A percentile compares a stretch with the other conserved stretches of the same genome.
Conservation (phyloP, 2,329 filamentous ascomycete genomes). For the Trichoderma atrobrunneum region DNA sequence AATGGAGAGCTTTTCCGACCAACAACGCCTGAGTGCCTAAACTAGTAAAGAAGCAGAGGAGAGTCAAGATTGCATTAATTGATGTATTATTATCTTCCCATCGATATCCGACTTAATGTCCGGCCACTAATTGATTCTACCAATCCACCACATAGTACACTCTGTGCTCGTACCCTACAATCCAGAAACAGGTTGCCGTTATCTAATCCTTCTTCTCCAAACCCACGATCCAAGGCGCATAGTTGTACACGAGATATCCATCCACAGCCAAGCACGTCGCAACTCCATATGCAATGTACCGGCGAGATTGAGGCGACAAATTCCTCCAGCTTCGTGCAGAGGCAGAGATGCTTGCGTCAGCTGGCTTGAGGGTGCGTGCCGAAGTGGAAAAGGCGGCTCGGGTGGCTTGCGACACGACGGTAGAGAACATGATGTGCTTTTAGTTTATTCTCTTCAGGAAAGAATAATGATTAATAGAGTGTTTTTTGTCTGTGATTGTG, state of each 20-base stretch:
- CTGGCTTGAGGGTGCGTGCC: slow-evolving; percentile 16
- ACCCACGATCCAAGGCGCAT: slow-evolving; percentile 25
- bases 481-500: background rate
- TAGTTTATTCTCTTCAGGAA: background rate
- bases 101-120: background rate
- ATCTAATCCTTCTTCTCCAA: background rate
- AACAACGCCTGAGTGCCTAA: background rate
- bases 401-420: background rate
- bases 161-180: background rate
- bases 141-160: background rate
- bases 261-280: slow-evolving; percentile 25
- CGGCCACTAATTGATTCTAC: background rate
- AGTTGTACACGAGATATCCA: slow-evolving; percentile 29
- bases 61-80: background rate
- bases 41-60: background rate
- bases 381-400: slow-evolving; percentile 28
- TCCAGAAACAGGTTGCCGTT: background rate
- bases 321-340: slow-evolving; percentile 29
- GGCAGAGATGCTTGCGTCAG: slow-evolving; percentile 5
- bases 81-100: background rate
- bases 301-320: slow-evolving; percentile 29
- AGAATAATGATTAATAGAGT: too few species aligned
- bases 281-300: slow-evolving; percentile 26
- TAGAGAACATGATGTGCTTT: background rate
- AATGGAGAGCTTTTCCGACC: background rate